Evolutionary conservation across 108 stramenopile species (phyloP), one percentile per base, ranked within the genome.

Genomic region (Aureococcus anophagefferens): DNA sequence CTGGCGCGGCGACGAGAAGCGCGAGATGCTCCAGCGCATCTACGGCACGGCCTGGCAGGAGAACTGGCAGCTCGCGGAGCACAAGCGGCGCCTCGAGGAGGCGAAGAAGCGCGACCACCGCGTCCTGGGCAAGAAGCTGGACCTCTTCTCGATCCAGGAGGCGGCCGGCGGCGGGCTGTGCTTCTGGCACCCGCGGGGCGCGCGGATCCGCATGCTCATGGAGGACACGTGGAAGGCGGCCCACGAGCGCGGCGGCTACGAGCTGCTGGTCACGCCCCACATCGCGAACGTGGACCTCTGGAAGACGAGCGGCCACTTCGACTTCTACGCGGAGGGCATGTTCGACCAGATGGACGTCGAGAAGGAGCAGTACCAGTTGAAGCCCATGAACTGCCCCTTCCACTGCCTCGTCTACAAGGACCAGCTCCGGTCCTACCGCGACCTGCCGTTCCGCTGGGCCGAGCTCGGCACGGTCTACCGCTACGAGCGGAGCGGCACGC

Each of bases 381-480:
- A 96, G 84, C 98, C 98, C 31, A 99, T 99, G 98, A 99, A 99
- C 84, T 99, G 98, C 79, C 98, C 98, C 13, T 97, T 96, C 77
- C 98, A 99, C 83, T 97, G 96, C 82, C 82, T 99, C 51, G 95
- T 99, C 92, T 96, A 89, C 79, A 94, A 94, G 80, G 93, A 94
- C 79, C 82, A 86, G 33, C 78, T 93, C 66, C 89, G 93, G 46
- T 91, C 90, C 30, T 96, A 94, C 80, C 90, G 96, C 65, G 96
- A 96, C 62, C 83, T 96, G 69, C 96, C 96, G 28, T 86, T 94
- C 72, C 88, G 96, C 65, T 96, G 94, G 94, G 96, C 87, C 4
- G 95, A 96, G 79, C 86, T 96, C 31, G 95, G 95, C 70, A 96
- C 95, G n/a, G 95, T 96, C 17, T 75, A 66, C 66, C 83, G 94